These are phyloP conservation scores for Tetrapisispora phaffii DNA, from an alignment of 805 yeast genomes.

Conservation along the genomic window DNA sequence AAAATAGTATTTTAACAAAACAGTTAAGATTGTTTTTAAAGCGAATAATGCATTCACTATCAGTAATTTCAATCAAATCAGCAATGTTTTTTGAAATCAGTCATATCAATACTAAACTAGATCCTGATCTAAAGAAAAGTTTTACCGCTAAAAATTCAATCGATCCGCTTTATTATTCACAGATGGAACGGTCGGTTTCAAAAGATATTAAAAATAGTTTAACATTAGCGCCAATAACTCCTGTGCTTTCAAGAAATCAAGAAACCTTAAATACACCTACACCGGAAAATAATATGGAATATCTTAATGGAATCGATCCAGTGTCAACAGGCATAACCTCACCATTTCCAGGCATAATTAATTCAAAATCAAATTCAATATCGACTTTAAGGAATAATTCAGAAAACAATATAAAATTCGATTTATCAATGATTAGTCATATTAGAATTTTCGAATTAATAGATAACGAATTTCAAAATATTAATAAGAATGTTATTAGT, in stretches of 20 bases:
- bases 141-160: not conserved
- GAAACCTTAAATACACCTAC: not conserved
- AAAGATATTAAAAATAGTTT: not conserved
- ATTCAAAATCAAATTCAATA: not conserved
- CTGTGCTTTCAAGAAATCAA: not conserved
- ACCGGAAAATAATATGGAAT: not conserved
- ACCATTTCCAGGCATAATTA: not conserved
- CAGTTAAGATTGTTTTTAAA: conserved; percentile 36
- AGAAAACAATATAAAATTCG: not conserved
- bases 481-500: conserved; percentile 22
- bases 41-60: conserved; percentile 43
- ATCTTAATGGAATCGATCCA: not conserved
- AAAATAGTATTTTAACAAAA: not conserved
- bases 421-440: not conserved
- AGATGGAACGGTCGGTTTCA: not conserved
- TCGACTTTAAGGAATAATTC: not conserved
- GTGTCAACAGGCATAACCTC: not conserved
- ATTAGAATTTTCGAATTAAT: not conserved
- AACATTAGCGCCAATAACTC: not conserved
- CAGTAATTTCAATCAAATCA: conserved; percentile 58
- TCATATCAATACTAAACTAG: not conserved
- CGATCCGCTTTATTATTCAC: not conserved
- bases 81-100: conserved; percentile 38
- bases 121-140: not conserved
- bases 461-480: conserved; percentile 22